Percentiles rank a stretch among this genome's conserved stretches.
Evolutionary conservation across 225 moss, liverwort and hornwort species (phyloP).

Genomic region (Antitrichia curtipendula): DNA sequence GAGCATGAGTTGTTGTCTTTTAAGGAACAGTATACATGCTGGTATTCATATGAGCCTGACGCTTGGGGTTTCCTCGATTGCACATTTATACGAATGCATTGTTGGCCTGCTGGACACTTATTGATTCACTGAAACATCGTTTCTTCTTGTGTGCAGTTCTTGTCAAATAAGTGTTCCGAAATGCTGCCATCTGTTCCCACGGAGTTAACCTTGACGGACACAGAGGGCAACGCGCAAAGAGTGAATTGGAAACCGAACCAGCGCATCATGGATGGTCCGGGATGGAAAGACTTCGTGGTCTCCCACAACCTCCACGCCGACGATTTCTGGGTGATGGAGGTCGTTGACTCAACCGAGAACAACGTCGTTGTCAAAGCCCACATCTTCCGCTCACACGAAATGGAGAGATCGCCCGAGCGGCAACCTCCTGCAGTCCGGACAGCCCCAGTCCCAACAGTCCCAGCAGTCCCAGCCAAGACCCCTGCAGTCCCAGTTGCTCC

Average conservation of each 20-base stretch:
- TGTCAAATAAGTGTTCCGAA: constrained; percentile 28
- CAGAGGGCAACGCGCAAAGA: background rate
- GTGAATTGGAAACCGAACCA: constrained; percentile 16
- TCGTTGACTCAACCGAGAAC: background rate
- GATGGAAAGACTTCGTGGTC: constrained; percentile 27
- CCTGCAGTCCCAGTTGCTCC: background rate
- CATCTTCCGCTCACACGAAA: constrained; percentile 19
- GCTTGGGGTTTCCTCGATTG: background rate
- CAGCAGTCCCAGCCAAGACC: background rate
- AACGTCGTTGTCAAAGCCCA: constrained; percentile 1
- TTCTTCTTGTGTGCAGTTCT: constrained; percentile 11
- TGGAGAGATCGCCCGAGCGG: background rate
- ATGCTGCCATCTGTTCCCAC: constrained; percentile 15
- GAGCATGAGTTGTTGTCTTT: background rate
- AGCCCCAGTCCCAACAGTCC: background rate
- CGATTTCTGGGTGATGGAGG: constrained; percentile 38
- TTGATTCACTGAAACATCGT: background rate
- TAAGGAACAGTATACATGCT: background rate
- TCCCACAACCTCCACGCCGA: constrained; percentile 9
- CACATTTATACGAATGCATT: background rate
- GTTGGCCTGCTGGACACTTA: background rate
- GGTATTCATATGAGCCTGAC: background rate
- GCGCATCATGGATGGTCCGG: constrained; percentile 20
- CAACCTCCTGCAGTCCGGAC: background rate
- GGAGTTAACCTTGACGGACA: constrained; percentile 7